Base-by-base conservation (phyloP, 805 yeast species). In the Teunomyces pallodes region DNA sequence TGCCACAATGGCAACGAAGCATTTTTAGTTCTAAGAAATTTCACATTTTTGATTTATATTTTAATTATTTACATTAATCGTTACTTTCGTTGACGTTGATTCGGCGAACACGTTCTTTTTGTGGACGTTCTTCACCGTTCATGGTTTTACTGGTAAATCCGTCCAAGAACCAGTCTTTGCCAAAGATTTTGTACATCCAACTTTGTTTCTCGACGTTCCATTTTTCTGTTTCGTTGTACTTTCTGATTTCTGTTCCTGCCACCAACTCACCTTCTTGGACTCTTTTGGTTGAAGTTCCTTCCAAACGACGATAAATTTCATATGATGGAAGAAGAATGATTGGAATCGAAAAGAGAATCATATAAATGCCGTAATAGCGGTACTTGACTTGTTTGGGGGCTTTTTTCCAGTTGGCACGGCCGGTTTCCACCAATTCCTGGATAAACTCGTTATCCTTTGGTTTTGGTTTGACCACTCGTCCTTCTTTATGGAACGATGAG, bases 61-160 rank as follows among this genome's bases (percentile, higher is more conserved):
- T 20, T 20, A 41, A 9, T 30, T 13, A 9, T 30, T 10, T 30
- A 32, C 9, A 31, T 5, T 31, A 31, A 10, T 31, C 33, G 7
- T 12, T 31, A 7, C 29, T 28, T 28, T 41, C 43, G 10, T 41
- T 41, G 26, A 26, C 27, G 24, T 28, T 28, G 35, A 28, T 14
- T 28, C 35, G 31, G 16, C 29, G 33, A 31, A 32, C 14, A 2
- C 45, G 27, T 12, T 42, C 31, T 24, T 42, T 46, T 36, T 33
- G 33, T 2, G 26, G 33, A 13, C 41, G 24, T 26, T 43, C 43
- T n/a, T 44, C 48, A 24, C 31, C 44, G 10, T 14, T 31, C 67
- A 72, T 66, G 3, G 77, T 70, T 48, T 64, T 68, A 48, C 75
- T 71, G 27, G 77, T 73, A 46, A 70, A 70, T 9, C 77, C 77